A percentile compares a stretch with the other conserved stretches of the same genome.
These are phyloP conservation scores for Anisogramma anomala DNA, from an alignment of 2,329 filamentous ascomycete species.

Conservation along the genomic window DNA sequence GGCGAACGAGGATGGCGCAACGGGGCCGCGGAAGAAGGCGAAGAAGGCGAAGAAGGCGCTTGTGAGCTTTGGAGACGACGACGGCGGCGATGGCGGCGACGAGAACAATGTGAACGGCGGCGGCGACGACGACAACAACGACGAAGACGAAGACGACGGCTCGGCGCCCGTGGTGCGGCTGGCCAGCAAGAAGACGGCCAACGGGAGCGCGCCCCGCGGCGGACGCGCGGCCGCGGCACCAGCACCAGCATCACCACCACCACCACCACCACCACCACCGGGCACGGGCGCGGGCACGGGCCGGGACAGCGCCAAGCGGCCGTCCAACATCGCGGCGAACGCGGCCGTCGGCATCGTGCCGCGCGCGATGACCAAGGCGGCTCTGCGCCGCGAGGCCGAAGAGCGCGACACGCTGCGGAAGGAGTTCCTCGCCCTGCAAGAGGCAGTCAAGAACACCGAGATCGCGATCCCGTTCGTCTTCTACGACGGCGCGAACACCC, in stretches of 20 bases:
- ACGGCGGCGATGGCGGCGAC: constrained; percentile 42
- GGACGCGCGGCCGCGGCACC: too few species aligned
- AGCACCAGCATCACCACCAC: too few species aligned
- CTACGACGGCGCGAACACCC: constrained; percentile 85
- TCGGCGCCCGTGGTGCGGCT: constrained; percentile 21
- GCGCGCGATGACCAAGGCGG: constrained; percentile 51
- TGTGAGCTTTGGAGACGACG: constrained; percentile 58
- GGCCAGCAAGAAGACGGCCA: constrained; percentile 5
- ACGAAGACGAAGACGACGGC: constrained; percentile 49
- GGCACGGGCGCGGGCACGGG: too few species aligned
- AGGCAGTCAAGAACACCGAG: constrained; percentile 77
- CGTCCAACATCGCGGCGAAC: constrained; percentile 50
- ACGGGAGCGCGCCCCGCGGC: too few species aligned
- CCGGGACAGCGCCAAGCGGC: constrained; percentile 20
- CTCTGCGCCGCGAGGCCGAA: constrained; percentile 64
- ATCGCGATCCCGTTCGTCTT: constrained; percentile 92
- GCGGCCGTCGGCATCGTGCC: constrained; percentile 51
- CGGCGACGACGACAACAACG: too few species aligned
- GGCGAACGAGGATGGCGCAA: background rate
- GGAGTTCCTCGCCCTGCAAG: constrained; percentile 73
- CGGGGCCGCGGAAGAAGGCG: constrained; percentile 19
- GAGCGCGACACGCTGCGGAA: constrained; percentile 62
- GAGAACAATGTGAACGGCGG: too few species aligned
- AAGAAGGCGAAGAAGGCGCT: constrained; percentile 35
- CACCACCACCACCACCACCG: too few species aligned